Evolutionary conservation across 139 green algal genomes (phyloP).

Genomic region (Chlamydomonas eustigma): DNA sequence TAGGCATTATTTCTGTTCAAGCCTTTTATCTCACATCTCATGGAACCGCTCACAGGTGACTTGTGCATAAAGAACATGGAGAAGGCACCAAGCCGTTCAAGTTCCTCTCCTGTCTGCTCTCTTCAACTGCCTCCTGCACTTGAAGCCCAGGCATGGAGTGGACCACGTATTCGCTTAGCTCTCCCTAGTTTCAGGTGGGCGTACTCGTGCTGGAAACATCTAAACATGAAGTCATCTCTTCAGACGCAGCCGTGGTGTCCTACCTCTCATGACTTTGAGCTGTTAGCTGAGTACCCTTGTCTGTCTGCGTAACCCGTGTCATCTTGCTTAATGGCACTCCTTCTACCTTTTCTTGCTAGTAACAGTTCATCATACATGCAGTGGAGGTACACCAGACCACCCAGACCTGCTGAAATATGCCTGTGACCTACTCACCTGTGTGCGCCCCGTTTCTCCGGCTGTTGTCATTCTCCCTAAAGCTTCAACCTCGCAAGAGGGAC

Average conservation of each 20-base stretch:
- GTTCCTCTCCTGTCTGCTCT: not conserved
- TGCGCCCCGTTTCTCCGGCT: conserved; percentile 46
- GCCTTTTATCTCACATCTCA: not conserved
- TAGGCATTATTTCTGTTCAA: not conserved
- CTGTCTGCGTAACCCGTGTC: not conserved
- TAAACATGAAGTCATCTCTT: too few relatives aligned
- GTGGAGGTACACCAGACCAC: conserved; percentile 62
- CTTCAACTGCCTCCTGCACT: not conserved
- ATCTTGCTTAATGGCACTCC: not conserved
- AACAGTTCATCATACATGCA: conserved; percentile 20
- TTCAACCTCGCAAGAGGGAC: not conserved
- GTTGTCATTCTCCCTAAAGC: conserved; percentile 23
- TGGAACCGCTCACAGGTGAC: not conserved
- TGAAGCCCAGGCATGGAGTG: not conserved
- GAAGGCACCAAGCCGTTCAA: not conserved
- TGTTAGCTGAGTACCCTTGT: not conserved
- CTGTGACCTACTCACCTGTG: conserved; percentile 62
- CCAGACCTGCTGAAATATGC: conserved; percentile 76
- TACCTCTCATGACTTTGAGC: not conserved
- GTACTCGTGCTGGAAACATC: too few relatives aligned
- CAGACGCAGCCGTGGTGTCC: too few relatives aligned
- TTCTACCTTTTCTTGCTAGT: not conserved
- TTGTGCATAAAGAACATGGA: not conserved
- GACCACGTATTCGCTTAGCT: not conserved
- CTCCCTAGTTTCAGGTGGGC: conserved; percentile 4